Evolutionary conservation across 345 rosid species (phyloP), one percentile per base, ranked within the genome.

Genomic region (Firmiana major): DNA sequence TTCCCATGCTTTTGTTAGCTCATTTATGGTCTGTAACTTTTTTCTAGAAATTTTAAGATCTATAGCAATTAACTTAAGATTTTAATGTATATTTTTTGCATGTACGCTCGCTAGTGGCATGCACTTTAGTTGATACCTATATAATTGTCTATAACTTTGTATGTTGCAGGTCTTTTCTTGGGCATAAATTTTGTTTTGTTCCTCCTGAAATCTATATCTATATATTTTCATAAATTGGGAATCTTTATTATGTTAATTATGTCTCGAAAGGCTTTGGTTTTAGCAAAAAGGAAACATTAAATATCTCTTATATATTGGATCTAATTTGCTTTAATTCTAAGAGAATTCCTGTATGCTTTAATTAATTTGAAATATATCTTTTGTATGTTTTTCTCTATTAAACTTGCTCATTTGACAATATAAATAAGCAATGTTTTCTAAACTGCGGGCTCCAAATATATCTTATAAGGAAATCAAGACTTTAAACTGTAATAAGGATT

Each of bases 1-100:
- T 82, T 94, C 99, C 26, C 99, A 97, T 88, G 99, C 99, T 65
- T 97, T 90, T 89, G 97, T 97, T 81, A 97, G 98, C 86, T 97
- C 99, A 65, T 97, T 85, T 81, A 94, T 90, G 99, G 99, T 95
- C 57, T 63, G 94, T 86, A 70, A 22, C 9, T 42, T 63, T 63
- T 43, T 22, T 6, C 28, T 19, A 24, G 24, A 12, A 7, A 48
- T 36, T 63, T 76, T 40, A 62, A 9, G 13, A 38, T 43, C 46
- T 54, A 34, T 71, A 40, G 16, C 48, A 40, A 48, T 13, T 40
- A 55, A 54, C 1, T 10, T 43, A 40, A 67, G 3, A 43, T n/a
- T 68, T 57, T 55, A 54, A 15, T 53, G 19, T 49, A n/a, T 31
- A 31, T 3, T 31, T 64, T 63, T 72, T 73, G 28, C 26, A 51